A percentile compares a stretch with the other conserved stretches of the same genome.
These are phyloP conservation scores for Leishmania amazonensis DNA, from an alignment of 208 protist species.

Conservation along the genomic window DNA sequence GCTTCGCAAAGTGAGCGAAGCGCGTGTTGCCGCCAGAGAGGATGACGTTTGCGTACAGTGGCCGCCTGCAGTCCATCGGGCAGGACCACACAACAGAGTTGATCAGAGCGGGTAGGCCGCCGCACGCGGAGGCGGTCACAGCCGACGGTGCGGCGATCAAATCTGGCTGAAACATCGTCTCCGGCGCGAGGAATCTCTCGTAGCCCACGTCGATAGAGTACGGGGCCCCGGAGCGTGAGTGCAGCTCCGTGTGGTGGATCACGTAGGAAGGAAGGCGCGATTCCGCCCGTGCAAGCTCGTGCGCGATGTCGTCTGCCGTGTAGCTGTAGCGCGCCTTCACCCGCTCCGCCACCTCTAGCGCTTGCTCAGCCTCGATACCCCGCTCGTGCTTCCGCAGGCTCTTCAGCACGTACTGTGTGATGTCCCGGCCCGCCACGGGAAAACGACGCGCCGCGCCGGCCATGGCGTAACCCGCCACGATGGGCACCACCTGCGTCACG, in stretches of 20 bases:
- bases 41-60: constrained; percentile 97
- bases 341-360: constrained; percentile 90
- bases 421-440: constrained; percentile 95
- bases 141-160: constrained; percentile 87
- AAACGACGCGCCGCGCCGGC: constrained; percentile 95
- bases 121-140: constrained; percentile 7
- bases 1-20: constrained; percentile 95
- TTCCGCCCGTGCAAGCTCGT: constrained; percentile 93
- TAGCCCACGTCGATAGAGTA: constrained; percentile 95
- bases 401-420: constrained; percentile 96
- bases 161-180: constrained; percentile 99
- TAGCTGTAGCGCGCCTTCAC: constrained; percentile 96
- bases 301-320: constrained; percentile 87
- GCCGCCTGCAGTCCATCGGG: constrained; percentile 96
- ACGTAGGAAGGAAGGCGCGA: constrained; percentile 31
- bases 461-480: constrained; percentile 98
- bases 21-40: constrained; percentile 98
- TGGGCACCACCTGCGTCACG: constrained; percentile 98
- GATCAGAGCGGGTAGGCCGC: constrained; percentile 91
- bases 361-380: constrained; percentile 89
- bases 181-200: constrained; percentile 97
- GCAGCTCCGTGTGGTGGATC: constrained; percentile 81
- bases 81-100: constrained; percentile 94
- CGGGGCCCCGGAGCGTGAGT: constrained; percentile 42
- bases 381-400: constrained; percentile 91